Conservation (phyloP, 192 early-diverging fungal species). For the Rhizoclosmatium globosum region DNA sequence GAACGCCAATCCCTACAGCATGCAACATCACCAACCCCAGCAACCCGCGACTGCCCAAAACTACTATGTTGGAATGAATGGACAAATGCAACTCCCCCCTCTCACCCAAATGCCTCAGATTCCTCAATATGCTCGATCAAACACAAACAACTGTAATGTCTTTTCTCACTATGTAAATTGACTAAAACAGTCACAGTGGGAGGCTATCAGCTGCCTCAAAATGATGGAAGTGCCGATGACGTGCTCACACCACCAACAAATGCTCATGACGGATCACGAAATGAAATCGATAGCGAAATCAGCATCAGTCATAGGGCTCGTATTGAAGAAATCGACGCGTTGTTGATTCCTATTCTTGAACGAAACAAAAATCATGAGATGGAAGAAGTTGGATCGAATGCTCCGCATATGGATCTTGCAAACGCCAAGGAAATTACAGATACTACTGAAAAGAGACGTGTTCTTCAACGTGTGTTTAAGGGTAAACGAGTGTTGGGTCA, state of each 20-base stretch:
- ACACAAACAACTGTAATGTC: not conserved
- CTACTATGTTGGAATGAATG: not conserved
- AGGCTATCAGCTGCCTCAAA: constrained; percentile 16
- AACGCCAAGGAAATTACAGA: constrained; percentile 16
- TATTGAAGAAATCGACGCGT: constrained; percentile 22
- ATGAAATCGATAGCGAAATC: not conserved
- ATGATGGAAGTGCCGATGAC: constrained; percentile 1
- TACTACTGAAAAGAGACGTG: constrained; percentile 11
- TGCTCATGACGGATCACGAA: not conserved
- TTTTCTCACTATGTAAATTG: not conserved
- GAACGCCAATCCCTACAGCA: not conserved
- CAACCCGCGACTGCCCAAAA: not conserved
- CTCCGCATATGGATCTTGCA: not conserved
- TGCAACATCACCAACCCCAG: constrained; percentile 6
- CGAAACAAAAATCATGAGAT: constrained; percentile 1
- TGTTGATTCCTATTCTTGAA: constrained; percentile 40
- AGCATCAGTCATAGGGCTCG: not conserved
- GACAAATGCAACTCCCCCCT: constrained; percentile 15
- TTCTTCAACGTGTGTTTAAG: constrained; percentile 34
- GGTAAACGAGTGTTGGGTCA: constrained; percentile 45
- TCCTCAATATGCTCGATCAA: not conserved
- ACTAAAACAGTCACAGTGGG: not conserved
- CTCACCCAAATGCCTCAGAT: not conserved
- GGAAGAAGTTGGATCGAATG: not conserved
- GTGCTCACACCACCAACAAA: not conserved